phyloP scores from a whole-genome alignment of 1,284 basidiomycete genomes.

The Ceratobasidium papillatum region DNA sequence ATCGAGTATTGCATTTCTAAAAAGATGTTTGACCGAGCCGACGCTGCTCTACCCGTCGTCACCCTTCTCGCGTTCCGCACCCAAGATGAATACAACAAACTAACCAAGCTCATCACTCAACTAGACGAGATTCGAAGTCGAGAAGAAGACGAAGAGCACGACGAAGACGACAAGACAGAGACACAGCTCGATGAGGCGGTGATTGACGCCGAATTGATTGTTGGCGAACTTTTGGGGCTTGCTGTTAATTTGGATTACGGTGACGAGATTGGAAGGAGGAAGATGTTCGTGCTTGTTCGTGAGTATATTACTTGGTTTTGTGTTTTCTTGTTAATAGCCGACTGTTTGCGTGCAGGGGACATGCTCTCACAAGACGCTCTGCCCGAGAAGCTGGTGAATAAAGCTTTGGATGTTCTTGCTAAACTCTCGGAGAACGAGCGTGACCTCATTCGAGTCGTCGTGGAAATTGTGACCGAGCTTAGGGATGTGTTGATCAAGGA shows the following conservation, averaged over 20 bases:
- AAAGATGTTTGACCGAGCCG: slow-evolving; percentile 76
- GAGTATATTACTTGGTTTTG: slow-evolving; percentile 51
- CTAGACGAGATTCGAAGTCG: slow-evolving; percentile 49
- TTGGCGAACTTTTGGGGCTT: slow-evolving; percentile 83
- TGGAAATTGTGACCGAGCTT: slow-evolving; percentile 91
- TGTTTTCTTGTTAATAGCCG: background rate
- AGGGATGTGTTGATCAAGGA: slow-evolving; percentile 66
- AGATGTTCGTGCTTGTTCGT: slow-evolving; percentile 90
- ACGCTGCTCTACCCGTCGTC: slow-evolving; percentile 84
- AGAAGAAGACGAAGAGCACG: slow-evolving; percentile 59
- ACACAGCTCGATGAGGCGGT: slow-evolving; percentile 64
- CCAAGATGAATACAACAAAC: slow-evolving; percentile 78
- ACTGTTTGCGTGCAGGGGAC: slow-evolving; percentile 61
- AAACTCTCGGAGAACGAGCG: slow-evolving; percentile 86
- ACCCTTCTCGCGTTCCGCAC: slow-evolving; percentile 89
- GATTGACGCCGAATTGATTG: slow-evolving; percentile 68
- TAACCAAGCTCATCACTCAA: slow-evolving; percentile 62
- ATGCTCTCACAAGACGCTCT: slow-evolving; percentile 87
- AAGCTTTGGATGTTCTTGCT: slow-evolving; percentile 86
- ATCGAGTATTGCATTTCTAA: slow-evolving; percentile 77
- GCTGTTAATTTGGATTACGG: slow-evolving; percentile 89
- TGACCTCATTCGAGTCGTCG: slow-evolving; percentile 92
- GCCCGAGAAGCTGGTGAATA: slow-evolving; percentile 80
- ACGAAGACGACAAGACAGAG: slow-evolving; percentile 57
- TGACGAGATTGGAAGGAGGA: slow-evolving; percentile 93